phyloP scores from a whole-genome alignment of 371 early-diverging fungal genomes.

The Choanephora cucurbitarum region DNA sequence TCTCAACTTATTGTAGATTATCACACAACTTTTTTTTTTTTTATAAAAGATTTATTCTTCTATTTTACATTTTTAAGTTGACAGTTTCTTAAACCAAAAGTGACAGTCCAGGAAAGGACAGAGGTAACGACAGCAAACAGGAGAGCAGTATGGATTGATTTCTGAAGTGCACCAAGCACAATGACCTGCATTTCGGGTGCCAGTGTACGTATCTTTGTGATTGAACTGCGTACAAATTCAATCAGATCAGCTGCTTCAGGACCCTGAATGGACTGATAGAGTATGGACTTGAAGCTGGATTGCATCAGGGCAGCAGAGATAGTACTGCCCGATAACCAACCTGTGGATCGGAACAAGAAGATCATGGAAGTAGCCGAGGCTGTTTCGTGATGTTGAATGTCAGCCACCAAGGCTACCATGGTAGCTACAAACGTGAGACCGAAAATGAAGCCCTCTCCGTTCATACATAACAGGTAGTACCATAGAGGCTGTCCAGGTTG shows the following conservation, averaged over 20 bases:
- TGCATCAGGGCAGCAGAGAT: constrained; percentile 47
- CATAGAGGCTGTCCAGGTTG: constrained; percentile 7
- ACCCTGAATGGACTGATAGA: constrained; percentile 30
- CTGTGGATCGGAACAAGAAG: constrained; percentile 51
- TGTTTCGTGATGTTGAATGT: constrained; percentile 37
- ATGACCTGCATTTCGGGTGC: constrained; percentile 27
- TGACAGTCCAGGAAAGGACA: constrained; percentile 19
- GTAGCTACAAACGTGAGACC: constrained; percentile 46
- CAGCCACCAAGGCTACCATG: constrained; percentile 51
- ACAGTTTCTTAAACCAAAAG: constrained; percentile 26
- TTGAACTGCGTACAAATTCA: constrained; percentile 41
- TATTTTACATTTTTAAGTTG: constrained; percentile 1
- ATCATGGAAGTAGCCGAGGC: constrained; percentile 53
- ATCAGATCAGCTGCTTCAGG: constrained; percentile 40
- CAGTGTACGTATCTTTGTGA: constrained; percentile 33
- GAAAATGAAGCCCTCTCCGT: constrained; percentile 44
- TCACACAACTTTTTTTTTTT: too few species aligned
- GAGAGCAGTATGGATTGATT: constrained; percentile 24
- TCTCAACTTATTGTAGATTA: background rate
- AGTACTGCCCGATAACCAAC: constrained; percentile 44
- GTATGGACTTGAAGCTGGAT: constrained; percentile 31
- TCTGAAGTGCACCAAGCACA: constrained; percentile 23
- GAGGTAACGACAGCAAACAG: constrained; percentile 27
- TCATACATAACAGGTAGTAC: constrained; percentile 28
- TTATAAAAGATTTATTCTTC: too few species aligned